Evolutionary conservation across 768 basidiomycete genomes (phyloP).

Genomic region (Kwoniella sp.): DNA sequence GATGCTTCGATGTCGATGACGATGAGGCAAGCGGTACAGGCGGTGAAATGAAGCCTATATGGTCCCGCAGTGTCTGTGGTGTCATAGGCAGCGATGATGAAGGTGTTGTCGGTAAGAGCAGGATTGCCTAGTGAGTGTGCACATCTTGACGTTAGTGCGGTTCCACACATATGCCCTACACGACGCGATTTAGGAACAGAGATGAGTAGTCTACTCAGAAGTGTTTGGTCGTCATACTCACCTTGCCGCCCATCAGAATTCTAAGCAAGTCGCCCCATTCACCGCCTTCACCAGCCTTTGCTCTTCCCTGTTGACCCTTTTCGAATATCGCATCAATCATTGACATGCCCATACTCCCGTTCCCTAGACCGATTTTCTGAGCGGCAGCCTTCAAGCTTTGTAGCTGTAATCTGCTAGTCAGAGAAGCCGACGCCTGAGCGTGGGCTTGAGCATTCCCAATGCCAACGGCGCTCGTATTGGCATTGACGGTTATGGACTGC

Average conservation of each 20-base stretch:
- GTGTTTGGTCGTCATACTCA: slow-evolving; percentile 19
- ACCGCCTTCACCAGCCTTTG: slow-evolving; percentile 37
- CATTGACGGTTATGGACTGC: neutral
- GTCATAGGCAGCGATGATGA: slow-evolving; percentile 65
- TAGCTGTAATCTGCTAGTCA: slow-evolving; percentile 51
- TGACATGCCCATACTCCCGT: slow-evolving; percentile 55
- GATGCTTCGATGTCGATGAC: slow-evolving; percentile 23
- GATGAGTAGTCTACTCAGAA: too few relatives aligned
- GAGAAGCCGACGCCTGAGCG: slow-evolving; percentile 4
- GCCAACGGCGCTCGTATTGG: neutral
- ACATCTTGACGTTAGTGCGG: too few relatives aligned
- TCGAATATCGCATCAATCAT: slow-evolving; percentile 56
- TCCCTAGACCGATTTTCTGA: slow-evolving; percentile 52
- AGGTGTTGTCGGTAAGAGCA: slow-evolving; percentile 72
- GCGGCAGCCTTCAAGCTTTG: slow-evolving; percentile 56
- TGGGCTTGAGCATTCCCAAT: neutral
- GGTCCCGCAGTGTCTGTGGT: slow-evolving; percentile 77
- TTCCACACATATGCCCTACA: too few relatives aligned
- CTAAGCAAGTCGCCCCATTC: slow-evolving; percentile 52
- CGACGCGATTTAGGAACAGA: too few relatives aligned
- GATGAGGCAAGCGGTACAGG: slow-evolving; percentile 54
- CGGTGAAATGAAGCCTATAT: slow-evolving; percentile 70
- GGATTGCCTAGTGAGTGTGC: too few relatives aligned
- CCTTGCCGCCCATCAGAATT: slow-evolving; percentile 50
- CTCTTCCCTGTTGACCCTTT: slow-evolving; percentile 44